Base-by-base conservation (phyloP, 768 basidiomycete genomes). In the Daedalea quercina region DNA sequence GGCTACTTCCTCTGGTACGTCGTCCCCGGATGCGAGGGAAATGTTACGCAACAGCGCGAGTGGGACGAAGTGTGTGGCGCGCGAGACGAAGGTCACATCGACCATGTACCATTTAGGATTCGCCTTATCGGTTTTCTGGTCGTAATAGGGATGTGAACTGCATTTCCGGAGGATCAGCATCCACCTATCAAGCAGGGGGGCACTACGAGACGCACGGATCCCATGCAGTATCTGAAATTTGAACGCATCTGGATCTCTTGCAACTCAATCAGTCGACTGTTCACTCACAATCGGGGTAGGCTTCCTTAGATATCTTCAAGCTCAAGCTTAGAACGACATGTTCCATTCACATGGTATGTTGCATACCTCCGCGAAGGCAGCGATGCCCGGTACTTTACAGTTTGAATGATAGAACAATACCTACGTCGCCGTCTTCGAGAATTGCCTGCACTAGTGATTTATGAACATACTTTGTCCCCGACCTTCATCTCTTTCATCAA, bases 81-180 rank as follows among this genome's bases (percentile, higher is more conserved):
- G 81, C 6, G 78, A 71, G 15, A 68, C 60, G 66, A 94, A 94
- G 28, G 76, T 78, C 48, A 85, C 70, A 60, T 92, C 84, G 33
- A 94, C 88, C 94, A 97, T 97, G 72, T 77, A 94, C 94, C 94
- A 97, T 64, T 78, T 89, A 1, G 94, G 94, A 11, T 82, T 74
- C 2, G 76, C 74, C 61, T 82, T 61, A 52, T 90, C 76, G 1
- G 91, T 80, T 81, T 94, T 94, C 90, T 91, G 60, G 59, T 92
- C 89, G 58, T 78, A 90, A 65, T 92, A 92, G 2, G 93, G 93
- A 67, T 95, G 91, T 17, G 67, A 50, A 12, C 81, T 82, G 53
- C 8, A 12, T 24, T 13, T 23, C 28, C 20, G 28, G 35, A 54
- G 47, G 35, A 28, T 45, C 56, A 40, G 54, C 9, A n/a, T 17